These are phyloP conservation scores for Laburnicola sp. DNA, from an alignment of 2,329 filamentous ascomycete genomes.

Conservation along the genomic window DNA sequence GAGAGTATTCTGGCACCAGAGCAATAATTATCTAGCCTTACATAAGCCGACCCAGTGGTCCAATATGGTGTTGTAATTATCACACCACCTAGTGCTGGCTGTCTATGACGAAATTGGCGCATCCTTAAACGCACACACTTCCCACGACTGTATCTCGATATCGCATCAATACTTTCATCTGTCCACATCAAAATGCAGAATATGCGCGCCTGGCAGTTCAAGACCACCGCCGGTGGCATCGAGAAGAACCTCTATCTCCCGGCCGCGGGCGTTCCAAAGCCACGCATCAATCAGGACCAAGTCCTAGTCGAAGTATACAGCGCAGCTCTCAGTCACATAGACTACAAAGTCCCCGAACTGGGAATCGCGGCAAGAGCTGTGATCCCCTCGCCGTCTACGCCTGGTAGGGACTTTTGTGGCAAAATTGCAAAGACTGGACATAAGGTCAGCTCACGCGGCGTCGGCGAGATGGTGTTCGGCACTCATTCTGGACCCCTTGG, in stretches of 20 bases:
- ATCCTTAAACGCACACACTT: no score
- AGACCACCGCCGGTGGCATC: conserved; percentile 50
- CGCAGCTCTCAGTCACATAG: conserved; percentile 63
- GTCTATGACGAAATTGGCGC: not conserved
- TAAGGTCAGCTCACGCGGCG: conserved; percentile 31
- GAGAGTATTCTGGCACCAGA: no score
- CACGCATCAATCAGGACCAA: conserved; percentile 47
- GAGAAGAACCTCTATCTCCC: conserved; percentile 58
- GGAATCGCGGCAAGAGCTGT: conserved; percentile 46
- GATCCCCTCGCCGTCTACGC: conserved; percentile 49
- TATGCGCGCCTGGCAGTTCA: conserved; percentile 65
- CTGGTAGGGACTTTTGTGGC: conserved; percentile 58
- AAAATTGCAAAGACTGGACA: conserved; percentile 47
- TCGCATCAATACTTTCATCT: not conserved
- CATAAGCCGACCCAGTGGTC: no score
- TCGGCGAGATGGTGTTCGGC: conserved; percentile 49
- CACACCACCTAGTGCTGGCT: no score
- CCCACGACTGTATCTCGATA: not conserved
- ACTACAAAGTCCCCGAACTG: conserved; percentile 65
- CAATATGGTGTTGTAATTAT: no score
- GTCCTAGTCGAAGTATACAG: conserved; percentile 60
- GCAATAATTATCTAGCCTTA: no score
- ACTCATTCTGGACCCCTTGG: conserved; percentile 31
- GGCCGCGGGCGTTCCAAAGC: conserved; percentile 48
- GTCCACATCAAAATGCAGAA: conserved; percentile 29